Percentiles rank a stretch among this genome's conserved stretches.
Evolutionary conservation across 306 rosid species (phyloP).

Genomic region (Spatholobus suberectus): DNA sequence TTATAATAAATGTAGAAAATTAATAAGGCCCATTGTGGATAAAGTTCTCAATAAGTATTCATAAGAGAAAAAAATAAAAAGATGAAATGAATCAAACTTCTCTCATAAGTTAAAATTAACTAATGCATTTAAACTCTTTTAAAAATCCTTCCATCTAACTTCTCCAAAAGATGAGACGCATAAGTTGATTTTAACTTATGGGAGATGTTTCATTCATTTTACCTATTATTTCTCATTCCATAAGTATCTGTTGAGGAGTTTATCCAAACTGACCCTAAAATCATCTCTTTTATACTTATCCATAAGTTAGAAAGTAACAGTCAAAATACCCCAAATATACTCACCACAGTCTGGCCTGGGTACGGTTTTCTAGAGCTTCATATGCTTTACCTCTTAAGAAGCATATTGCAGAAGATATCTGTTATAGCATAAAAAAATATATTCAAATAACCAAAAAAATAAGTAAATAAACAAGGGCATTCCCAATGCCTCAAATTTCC

Average conservation of each 20-base stretch:
- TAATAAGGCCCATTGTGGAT: neutral
- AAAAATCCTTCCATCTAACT: neutral
- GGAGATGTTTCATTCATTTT: neutral
- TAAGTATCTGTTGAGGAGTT: neutral
- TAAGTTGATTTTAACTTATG: neutral
- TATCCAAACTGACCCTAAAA: neutral
- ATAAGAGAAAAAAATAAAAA: neutral
- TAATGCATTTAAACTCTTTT: neutral
- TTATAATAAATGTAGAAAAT: neutral
- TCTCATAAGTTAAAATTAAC: neutral
- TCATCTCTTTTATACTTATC: neutral
- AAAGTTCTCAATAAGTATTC: neutral
- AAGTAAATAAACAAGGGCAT: neutral
- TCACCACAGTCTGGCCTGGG: slow-evolving; percentile 89
- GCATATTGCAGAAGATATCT: slow-evolving; percentile 96
- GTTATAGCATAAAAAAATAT: slow-evolving; percentile 41
- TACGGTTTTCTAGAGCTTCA: slow-evolving; percentile 92
- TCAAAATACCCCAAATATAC: slow-evolving; percentile 31
- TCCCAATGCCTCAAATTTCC: neutral
- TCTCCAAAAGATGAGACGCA: neutral
- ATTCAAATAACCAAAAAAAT: slow-evolving; percentile 23
- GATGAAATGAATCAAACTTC: neutral
- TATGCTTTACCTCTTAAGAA: slow-evolving; percentile 91
- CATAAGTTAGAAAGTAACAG: neutral
- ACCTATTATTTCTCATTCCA: neutral